Percentiles rank a stretch among this genome's conserved stretches.
phyloP scores from a whole-genome alignment of 139 green algal genomes.

The Dunaliella primolecta region DNA sequence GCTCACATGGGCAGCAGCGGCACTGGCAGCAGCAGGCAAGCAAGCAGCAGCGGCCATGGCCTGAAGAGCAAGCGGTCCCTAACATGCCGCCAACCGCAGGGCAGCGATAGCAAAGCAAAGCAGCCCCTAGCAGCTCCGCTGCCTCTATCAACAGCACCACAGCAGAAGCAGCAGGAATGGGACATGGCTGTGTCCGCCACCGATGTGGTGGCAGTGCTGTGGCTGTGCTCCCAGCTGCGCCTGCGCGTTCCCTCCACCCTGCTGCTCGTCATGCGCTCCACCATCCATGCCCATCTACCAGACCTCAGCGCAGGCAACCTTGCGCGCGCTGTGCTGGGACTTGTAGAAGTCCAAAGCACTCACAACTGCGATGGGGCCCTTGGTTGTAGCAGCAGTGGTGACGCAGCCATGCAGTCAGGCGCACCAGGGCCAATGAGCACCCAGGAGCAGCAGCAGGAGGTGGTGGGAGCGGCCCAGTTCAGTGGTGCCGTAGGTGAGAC shows the following conservation, averaged over 20 bases:
- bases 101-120: too few species aligned
- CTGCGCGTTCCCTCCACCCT: neutral
- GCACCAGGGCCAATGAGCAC: neutral
- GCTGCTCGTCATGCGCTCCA: neutral
- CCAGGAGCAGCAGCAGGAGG: neutral
- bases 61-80: too few species aligned
- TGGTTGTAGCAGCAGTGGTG: too few species aligned
- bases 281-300: neutral
- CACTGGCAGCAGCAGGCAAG: neutral
- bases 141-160: too few species aligned
- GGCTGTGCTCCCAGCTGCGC: neutral
- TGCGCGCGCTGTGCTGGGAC: neutral
- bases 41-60: constrained; percentile 2
- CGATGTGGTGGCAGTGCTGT: neutral
- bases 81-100: too few species aligned
- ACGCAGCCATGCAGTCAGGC: neutral
- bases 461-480: neutral
- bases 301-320: neutral
- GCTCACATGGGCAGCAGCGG: neutral
- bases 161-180: neutral
- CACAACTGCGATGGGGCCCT: too few species aligned
- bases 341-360: neutral
- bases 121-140: too few species aligned
- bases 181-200: neutral
- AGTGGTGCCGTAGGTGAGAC: neutral